Conservation (phyloP, 192 early-diverging fungal species). For the Entomortierella beljakovae region DNA sequence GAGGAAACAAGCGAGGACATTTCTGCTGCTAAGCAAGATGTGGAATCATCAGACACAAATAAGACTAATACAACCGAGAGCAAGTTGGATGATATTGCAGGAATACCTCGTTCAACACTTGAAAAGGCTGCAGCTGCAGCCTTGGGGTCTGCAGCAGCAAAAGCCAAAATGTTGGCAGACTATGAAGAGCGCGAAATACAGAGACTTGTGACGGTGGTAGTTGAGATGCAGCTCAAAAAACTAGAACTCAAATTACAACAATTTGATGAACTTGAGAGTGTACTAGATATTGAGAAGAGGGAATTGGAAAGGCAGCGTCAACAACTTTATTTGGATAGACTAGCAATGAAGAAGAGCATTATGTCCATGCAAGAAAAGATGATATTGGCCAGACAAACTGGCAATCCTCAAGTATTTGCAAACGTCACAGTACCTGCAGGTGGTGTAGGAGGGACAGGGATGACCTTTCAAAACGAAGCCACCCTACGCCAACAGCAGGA, state of each 20-base stretch:
- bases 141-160: constrained; percentile 92
- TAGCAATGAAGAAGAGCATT: constrained; percentile 67
- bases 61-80: constrained; percentile 7
- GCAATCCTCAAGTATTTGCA: constrained; percentile 44
- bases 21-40: neutral
- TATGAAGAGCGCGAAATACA: constrained; percentile 91
- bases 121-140: constrained; percentile 88
- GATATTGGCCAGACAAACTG: constrained; percentile 41
- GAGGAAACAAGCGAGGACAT: constrained; percentile 1
- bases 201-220: constrained; percentile 80
- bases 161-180: constrained; percentile 83
- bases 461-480: constrained; percentile 34
- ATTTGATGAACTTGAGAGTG: constrained; percentile 90
- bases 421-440: constrained; percentile 42
- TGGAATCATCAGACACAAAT: constrained; percentile 6
- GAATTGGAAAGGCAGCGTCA: constrained; percentile 80
- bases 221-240: constrained; percentile 91
- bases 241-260: constrained; percentile 93
- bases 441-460: constrained; percentile 38
- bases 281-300: constrained; percentile 89
- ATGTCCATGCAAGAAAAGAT: constrained; percentile 56
- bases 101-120: constrained; percentile 63
- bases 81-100: constrained; percentile 20
- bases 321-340: constrained; percentile 67
- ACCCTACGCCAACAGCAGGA: constrained; percentile 35